Percentiles rank a stretch among this genome's conserved stretches.
These are phyloP conservation scores for Otatea glauca DNA, from an alignment of 176 grass and related monocot species.

Conservation along the genomic window DNA sequence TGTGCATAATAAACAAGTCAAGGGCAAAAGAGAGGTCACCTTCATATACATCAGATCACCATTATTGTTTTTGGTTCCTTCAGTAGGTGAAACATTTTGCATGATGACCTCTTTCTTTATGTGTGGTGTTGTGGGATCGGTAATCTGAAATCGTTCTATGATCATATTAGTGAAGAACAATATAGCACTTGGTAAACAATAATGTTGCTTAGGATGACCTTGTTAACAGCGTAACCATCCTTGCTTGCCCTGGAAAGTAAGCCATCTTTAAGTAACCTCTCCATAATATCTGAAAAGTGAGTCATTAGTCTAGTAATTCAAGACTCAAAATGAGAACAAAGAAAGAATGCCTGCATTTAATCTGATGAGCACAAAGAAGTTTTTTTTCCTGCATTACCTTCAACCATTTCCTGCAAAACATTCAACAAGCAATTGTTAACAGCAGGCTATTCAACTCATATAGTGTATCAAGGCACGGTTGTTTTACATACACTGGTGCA, in stretches of 20 bases:
- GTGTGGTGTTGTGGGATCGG: conserved; percentile 46
- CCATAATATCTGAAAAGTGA: conserved; percentile 74
- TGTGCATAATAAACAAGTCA: conserved; percentile 26
- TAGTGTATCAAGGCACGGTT: conserved; percentile 18
- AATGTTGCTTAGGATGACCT: conserved; percentile 54
- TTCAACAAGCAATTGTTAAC: conserved; percentile 37
- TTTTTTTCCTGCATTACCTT: conserved; percentile 65
- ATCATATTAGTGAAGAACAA: conserved; percentile 30
- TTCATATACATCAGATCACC: conserved; percentile 87
- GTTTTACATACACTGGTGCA: conserved; percentile 18
- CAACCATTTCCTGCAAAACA: conserved; percentile 76
- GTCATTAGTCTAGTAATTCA: conserved; percentile 34
- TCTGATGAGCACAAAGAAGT: conserved; percentile 7
- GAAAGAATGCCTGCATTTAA: conserved; percentile 40
- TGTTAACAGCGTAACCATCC: conserved; percentile 77
- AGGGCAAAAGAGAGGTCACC: conserved; percentile 49
- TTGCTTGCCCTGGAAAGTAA: conserved; percentile 70
- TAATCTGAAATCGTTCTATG: conserved; percentile 27
- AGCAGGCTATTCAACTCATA: conserved; percentile 8
- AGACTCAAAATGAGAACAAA: conserved; percentile 18
- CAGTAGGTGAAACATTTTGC: conserved; percentile 50
- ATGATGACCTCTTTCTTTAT: conserved; percentile 63
- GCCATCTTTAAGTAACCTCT: conserved; percentile 79
- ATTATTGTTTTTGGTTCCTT: conserved; percentile 50
- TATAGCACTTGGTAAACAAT: conserved; percentile 17